A percentile compares a stretch with the other conserved stretches of the same genome.
Conservation (phyloP, 495 filamentous ascomycete species). For the Xylaria curta region DNA sequence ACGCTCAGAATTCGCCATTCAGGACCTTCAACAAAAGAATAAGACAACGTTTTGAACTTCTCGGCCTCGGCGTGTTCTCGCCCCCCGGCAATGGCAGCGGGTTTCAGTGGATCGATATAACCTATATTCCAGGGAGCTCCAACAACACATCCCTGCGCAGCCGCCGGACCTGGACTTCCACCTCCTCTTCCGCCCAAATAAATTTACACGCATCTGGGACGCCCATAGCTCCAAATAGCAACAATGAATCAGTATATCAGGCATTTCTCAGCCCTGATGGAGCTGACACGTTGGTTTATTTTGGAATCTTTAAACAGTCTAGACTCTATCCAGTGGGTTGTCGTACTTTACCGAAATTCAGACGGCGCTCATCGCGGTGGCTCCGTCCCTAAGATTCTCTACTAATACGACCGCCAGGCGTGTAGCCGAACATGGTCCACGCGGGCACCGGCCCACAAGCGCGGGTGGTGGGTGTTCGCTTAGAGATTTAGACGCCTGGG, state of each 20-base stretch:
- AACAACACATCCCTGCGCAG: neutral
- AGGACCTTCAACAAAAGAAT: neutral
- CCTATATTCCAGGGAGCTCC: neutral
- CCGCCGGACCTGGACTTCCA: constrained; percentile 11
- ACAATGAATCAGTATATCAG: constrained; percentile 14
- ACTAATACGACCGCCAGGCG: constrained; percentile 3
- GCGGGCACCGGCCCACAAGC: constrained; percentile 15
- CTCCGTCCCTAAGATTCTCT: constrained; percentile 2
- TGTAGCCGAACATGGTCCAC: constrained; percentile 11
- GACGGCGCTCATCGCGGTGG: neutral
- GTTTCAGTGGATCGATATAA: constrained; percentile 9
- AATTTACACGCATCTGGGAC: constrained; percentile 18
- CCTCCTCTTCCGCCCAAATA: constrained; percentile 2
- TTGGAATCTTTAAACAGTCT: constrained; percentile 16
- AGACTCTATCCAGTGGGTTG: constrained; percentile 8
- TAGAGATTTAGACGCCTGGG: constrained; percentile 25
- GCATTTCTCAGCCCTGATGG: constrained; percentile 20
- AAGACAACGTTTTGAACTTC: neutral
- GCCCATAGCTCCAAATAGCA: constrained; percentile 27
- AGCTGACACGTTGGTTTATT: constrained; percentile 19
- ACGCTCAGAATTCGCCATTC: neutral
- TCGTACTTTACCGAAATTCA: constrained; percentile 20
- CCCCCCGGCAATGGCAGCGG: constrained; percentile 8
- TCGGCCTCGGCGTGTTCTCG: neutral
- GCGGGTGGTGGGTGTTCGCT: constrained; percentile 22